A percentile compares a stretch with the other conserved stretches of the same genome.
phyloP scores from a whole-genome alignment of 2,329 filamentous ascomycete genomes.

The Neonectria coccinea region DNA sequence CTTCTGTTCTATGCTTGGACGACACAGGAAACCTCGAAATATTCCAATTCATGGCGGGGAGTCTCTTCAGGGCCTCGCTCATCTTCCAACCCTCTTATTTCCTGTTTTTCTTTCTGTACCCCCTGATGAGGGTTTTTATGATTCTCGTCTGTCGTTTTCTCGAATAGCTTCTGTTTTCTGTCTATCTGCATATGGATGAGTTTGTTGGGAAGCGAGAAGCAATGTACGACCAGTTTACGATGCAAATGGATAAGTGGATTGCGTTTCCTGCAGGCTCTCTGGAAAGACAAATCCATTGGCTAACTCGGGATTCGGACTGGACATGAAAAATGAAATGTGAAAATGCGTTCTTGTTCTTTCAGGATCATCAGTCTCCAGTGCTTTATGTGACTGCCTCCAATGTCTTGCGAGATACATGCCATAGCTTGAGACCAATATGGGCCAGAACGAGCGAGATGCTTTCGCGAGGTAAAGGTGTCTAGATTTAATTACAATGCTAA shows the following conservation, averaged over 20 bases:
- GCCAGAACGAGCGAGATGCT: neutral
- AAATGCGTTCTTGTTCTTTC: neutral
- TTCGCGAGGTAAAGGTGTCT: slow-evolving; percentile 3
- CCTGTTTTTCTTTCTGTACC: neutral
- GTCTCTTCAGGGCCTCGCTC: slow-evolving; percentile 4
- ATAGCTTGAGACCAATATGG: neutral
- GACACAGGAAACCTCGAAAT: slow-evolving; percentile 9
- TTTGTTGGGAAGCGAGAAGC: neutral
- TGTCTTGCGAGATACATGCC: neutral
- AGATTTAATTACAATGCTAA: slow-evolving; percentile 38
- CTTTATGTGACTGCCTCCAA: too few species aligned
- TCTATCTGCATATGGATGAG: neutral
- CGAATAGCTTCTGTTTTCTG: neutral
- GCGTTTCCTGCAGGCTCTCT: neutral
- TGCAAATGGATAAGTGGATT: neutral
- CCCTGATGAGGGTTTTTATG: neutral
- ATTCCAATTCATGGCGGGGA: slow-evolving; percentile 28
- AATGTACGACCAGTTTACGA: neutral
- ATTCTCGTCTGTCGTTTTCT: slow-evolving; percentile 1
- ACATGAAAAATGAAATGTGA: slow-evolving; percentile 1
- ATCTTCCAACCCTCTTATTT: neutral
- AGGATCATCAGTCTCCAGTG: too few species aligned
- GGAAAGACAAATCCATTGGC: neutral
- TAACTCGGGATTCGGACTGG: neutral
- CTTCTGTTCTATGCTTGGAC: neutral